phyloP scores from a whole-genome alignment of 805 yeast genomes.

The Wickerhamiella vanderwaltii region DNA sequence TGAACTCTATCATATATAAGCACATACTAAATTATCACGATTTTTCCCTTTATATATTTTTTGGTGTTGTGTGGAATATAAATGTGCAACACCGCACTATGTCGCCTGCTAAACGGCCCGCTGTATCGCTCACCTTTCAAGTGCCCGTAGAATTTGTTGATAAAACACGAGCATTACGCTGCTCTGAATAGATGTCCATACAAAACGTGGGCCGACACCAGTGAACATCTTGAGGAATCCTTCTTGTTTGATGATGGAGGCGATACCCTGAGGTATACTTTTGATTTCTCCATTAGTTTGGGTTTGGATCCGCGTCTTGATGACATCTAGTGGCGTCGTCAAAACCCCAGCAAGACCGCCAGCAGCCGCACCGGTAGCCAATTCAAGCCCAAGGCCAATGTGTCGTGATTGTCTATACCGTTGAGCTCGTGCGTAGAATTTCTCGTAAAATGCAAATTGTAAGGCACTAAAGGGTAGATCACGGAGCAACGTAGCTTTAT shows the following conservation, averaged over 20 bases:
- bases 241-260: conserved; percentile 51
- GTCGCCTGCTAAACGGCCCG: neutral
- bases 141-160: conserved; percentile 55
- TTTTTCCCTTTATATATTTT: neutral
- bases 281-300: conserved; percentile 36
- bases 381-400: conserved; percentile 40
- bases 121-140: conserved; percentile 26
- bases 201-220: conserved; percentile 92
- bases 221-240: conserved; percentile 73
- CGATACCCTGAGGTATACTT: conserved; percentile 42
- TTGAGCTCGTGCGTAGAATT: conserved; percentile 32
- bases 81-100: neutral
- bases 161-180: conserved; percentile 84
- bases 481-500: conserved; percentile 82
- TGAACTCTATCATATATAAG: neutral
- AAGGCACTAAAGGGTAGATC: conserved; percentile 94
- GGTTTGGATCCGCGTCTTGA: conserved; percentile 88
- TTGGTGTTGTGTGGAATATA: too few relatives aligned
- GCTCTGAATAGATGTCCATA: conserved; percentile 94
- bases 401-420: conserved; percentile 22
- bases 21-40: neutral
- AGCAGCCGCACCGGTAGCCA: conserved; percentile 86
- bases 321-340: conserved; percentile 86
- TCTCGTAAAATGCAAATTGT: conserved; percentile 91
- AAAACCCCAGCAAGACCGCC: conserved; percentile 84